These are phyloP conservation scores for Huntiella savannae DNA, from an alignment of 2,329 filamentous ascomycete species.

Conservation along the genomic window DNA sequence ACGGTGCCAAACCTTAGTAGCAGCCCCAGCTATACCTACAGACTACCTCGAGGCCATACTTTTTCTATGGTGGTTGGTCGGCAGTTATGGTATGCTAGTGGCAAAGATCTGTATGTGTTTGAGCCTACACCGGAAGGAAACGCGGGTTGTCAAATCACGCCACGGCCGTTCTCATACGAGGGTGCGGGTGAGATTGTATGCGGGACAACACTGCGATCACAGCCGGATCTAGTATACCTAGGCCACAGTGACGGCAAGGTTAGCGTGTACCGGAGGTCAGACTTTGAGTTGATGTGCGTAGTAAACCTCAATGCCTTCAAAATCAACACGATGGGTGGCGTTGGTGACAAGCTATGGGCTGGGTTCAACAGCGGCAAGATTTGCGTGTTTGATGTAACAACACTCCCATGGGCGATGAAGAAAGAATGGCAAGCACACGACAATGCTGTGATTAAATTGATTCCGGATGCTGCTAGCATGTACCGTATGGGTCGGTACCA, in stretches of 20 bases:
- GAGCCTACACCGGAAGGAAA: slow-evolving; percentile 50
- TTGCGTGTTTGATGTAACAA: slow-evolving; percentile 72
- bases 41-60: slow-evolving; percentile 61
- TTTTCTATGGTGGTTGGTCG: slow-evolving; percentile 78
- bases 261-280: slow-evolving; percentile 66
- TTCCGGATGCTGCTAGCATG: slow-evolving; percentile 61
- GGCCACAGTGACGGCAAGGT: slow-evolving; percentile 89
- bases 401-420: slow-evolving; percentile 69
- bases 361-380: slow-evolving; percentile 89
- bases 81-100: slow-evolving; percentile 71
- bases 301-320: slow-evolving; percentile 86
- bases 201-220: slow-evolving; percentile 53
- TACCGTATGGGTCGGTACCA: slow-evolving; percentile 74
- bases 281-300: slow-evolving; percentile 60
- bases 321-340: slow-evolving; percentile 69
- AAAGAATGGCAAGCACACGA: slow-evolving; percentile 94
- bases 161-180: slow-evolving; percentile 49
- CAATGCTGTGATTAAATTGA: slow-evolving; percentile 58
- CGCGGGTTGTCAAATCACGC: slow-evolving; percentile 54
- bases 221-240: slow-evolving; percentile 67
- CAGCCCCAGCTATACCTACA: slow-evolving; percentile 53
- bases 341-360: slow-evolving; percentile 73
- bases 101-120: slow-evolving; percentile 76
- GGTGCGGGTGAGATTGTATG: slow-evolving; percentile 75
- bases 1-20: slow-evolving; percentile 56